phyloP scores from a whole-genome alignment of 148 eudicot genomes.

The Fagopyrum tataricum region DNA sequence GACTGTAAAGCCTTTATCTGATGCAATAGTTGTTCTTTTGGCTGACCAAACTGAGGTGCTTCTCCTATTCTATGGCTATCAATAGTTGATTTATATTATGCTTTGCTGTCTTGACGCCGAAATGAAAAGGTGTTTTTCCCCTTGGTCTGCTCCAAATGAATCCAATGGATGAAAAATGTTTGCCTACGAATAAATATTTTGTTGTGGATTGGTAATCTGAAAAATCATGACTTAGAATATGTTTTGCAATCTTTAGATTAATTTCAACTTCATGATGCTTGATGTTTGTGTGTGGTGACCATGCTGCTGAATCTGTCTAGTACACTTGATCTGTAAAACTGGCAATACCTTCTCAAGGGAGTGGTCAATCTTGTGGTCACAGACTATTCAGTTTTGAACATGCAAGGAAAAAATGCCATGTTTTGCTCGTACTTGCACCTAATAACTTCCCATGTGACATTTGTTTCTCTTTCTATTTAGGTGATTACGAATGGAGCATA shows the following conservation, averaged over 20 bases:
- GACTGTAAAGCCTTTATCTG: slow-evolving; percentile 54
- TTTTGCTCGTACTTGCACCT: background rate
- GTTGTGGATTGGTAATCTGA: background rate
- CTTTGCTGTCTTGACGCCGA: background rate
- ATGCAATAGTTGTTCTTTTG: slow-evolving; percentile 75
- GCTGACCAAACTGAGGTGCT: slow-evolving; percentile 95
- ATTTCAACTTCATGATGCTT: background rate
- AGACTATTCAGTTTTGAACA: background rate
- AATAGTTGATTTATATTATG: background rate
- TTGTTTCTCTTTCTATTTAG: slow-evolving; percentile 23
- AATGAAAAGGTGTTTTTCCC: background rate
- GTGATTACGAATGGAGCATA: slow-evolving; percentile 87
- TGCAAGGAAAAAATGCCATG: background rate
- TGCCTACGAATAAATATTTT: slow-evolving; percentile 36
- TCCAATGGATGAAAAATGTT: background rate
- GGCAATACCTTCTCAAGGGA: background rate
- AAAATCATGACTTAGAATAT: background rate
- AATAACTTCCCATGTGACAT: background rate
- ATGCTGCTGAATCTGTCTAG: background rate
- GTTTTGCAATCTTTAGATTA: background rate
- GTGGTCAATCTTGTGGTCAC: background rate
- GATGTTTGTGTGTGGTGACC: background rate
- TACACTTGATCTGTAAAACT: background rate
- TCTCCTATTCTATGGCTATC: background rate
- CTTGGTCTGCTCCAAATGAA: background rate